These are phyloP conservation scores for Aspergillus bombycis DNA, from an alignment of 2,329 filamentous ascomycete genomes.

Conservation along the genomic window DNA sequence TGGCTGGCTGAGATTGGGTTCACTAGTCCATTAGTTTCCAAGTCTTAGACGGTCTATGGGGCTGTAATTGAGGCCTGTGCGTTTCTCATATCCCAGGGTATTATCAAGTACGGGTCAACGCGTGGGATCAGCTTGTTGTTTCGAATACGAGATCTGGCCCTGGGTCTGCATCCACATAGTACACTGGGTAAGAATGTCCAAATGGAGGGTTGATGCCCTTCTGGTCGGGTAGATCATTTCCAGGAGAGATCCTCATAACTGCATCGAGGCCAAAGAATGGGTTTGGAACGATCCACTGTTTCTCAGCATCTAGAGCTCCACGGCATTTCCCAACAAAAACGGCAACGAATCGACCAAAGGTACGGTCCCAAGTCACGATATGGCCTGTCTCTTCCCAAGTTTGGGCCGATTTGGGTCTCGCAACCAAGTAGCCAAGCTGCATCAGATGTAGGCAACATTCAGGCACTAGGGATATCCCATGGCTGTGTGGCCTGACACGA, in stretches of 20 bases:
- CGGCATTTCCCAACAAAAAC: slow-evolving; percentile 33
- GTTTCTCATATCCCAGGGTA: background rate
- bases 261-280: slow-evolving; percentile 12
- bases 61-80: background rate
- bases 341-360: slow-evolving; percentile 30
- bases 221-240: background rate
- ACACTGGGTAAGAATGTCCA: slow-evolving; percentile 11
- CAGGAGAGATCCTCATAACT: slow-evolving; percentile 12
- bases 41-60: background rate
- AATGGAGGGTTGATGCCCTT: background rate
- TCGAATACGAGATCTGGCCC: slow-evolving; percentile 21
- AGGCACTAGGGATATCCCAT: slow-evolving; percentile 24
- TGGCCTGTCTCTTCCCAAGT: slow-evolving; percentile 40
- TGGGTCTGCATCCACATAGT: slow-evolving; percentile 33
- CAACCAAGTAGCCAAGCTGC: slow-evolving; percentile 41
- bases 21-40: background rate
- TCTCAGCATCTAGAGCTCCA: background rate
- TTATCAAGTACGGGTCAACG: background rate
- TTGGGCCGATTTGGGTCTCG: slow-evolving; percentile 18
- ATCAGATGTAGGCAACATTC: slow-evolving; percentile 35
- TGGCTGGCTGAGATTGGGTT: slow-evolving; percentile 1
- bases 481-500: slow-evolving; percentile 26
- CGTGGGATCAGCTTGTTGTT: background rate
- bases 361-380: slow-evolving; percentile 42
- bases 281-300: background rate